Evolutionary conservation across 1,284 basidiomycete species (phyloP).

Genomic region (Tilletia walkeri): DNA sequence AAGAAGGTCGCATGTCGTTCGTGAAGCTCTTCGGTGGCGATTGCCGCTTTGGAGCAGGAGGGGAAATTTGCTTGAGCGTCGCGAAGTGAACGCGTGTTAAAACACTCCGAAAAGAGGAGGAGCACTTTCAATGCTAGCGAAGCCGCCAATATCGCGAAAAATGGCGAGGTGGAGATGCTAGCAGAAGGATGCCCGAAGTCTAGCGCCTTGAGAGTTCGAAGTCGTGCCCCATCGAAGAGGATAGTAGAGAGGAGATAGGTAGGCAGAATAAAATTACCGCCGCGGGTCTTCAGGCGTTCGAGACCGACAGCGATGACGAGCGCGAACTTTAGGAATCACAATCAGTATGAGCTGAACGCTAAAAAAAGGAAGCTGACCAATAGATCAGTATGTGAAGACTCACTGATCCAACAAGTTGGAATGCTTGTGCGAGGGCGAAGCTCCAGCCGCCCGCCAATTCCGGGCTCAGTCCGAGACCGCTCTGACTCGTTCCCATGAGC

Average conservation of each 20-base stretch:
- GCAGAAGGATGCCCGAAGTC: neutral
- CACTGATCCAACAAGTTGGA: neutral
- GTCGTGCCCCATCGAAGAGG: conserved; percentile 13
- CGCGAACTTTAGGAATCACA: too few relatives aligned
- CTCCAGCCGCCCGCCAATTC: neutral
- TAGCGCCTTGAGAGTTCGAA: neutral
- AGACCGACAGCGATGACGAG: neutral
- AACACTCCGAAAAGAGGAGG: neutral
- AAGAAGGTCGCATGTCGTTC: neutral
- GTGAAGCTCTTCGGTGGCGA: neutral
- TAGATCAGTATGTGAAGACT: too few relatives aligned
- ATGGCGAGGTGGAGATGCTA: neutral
- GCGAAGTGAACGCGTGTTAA: too few relatives aligned
- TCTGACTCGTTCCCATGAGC: too few relatives aligned
- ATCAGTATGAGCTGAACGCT: too few relatives aligned
- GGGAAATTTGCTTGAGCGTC: too few relatives aligned
- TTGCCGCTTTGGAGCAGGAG: too few relatives aligned
- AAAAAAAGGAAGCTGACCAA: too few relatives aligned
- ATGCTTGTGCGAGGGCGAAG: neutral
- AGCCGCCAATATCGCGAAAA: conserved; percentile 7
- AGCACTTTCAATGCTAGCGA: neutral
- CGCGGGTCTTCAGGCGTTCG: neutral
- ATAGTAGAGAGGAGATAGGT: conserved; percentile 2
- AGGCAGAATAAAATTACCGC: conserved; percentile 5
- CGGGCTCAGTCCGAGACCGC: too few relatives aligned